Percentiles rank a stretch among this genome's conserved stretches.
phyloP scores from a whole-genome alignment of 2,329 filamentous ascomycete genomes.

The Aureobasidium sp. region DNA sequence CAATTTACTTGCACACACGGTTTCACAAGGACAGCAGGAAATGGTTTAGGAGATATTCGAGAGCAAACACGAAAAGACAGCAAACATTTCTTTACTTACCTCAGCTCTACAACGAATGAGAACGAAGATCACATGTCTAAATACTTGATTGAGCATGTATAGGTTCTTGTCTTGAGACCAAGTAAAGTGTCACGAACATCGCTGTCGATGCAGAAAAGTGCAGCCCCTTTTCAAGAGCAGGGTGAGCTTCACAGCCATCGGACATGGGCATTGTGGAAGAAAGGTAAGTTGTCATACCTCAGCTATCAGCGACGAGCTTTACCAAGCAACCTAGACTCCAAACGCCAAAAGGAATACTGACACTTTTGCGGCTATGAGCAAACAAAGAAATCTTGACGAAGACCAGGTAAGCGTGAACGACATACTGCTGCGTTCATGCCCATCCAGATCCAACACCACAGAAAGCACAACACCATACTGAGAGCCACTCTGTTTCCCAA shows the following conservation, averaged over 20 bases:
- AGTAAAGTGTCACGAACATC: background rate
- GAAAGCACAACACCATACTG: no score
- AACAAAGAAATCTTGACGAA: no score
- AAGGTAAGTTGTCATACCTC: background rate
- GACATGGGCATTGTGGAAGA: no score
- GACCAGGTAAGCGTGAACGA: no score
- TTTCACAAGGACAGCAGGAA: no score
- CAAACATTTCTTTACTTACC: background rate
- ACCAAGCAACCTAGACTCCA: background rate
- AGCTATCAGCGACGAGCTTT: background rate
- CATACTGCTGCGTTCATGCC: no score
- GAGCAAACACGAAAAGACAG: background rate
- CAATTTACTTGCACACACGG: no score
- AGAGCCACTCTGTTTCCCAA: no score
- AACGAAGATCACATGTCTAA: background rate
- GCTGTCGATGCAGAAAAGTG: background rate
- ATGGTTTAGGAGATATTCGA: no score
- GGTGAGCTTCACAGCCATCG: background rate
- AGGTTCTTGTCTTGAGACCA: background rate
- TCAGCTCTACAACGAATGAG: background rate
- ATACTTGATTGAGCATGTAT: background rate
- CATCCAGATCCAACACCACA: no score
- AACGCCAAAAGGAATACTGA: no score
- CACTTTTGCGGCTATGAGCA: no score
- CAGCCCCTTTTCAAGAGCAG: background rate